Conservation (phyloP, 2,329 filamentous ascomycete species). For the Mycocentrospora acerina region DNA sequence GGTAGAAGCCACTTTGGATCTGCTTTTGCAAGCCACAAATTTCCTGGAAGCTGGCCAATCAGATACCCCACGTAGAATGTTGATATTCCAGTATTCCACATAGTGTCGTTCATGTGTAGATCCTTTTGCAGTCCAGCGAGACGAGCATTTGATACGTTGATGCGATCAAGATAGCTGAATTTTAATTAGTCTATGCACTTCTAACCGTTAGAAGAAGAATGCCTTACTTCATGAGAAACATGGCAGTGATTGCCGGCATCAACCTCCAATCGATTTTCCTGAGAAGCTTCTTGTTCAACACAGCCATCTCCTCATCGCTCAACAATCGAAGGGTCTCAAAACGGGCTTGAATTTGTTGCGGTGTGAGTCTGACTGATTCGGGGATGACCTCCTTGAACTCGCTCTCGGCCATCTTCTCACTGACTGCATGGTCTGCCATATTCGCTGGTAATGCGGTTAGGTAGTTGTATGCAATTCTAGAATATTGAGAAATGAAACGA, state of each 20-base stretch:
- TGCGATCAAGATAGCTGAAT: slow-evolving; percentile 46
- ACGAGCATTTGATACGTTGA: slow-evolving; percentile 45
- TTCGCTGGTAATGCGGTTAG: no score
- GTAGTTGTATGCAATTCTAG: no score
- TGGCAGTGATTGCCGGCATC: slow-evolving; percentile 33
- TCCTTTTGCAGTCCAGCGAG: slow-evolving; percentile 44
- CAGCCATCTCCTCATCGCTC: slow-evolving; percentile 26
- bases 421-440: slow-evolving; percentile 13
- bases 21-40: slow-evolving; percentile 48
- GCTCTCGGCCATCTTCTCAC: slow-evolving; percentile 15
- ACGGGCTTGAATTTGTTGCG: slow-evolving; percentile 29
- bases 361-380: slow-evolving; percentile 17
- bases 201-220: no score
- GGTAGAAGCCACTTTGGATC: slow-evolving; percentile 42
- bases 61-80: slow-evolving; percentile 53
- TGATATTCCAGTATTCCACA: slow-evolving; percentile 47
- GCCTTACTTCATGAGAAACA: slow-evolving; percentile 38
- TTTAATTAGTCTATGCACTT: background rate
- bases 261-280: slow-evolving; percentile 31
- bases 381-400: slow-evolving; percentile 18
- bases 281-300: slow-evolving; percentile 31
- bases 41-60: slow-evolving; percentile 50
- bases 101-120: slow-evolving; percentile 28
- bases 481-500: no score
- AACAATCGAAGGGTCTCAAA: slow-evolving; percentile 28